Percentiles rank a stretch among this genome's conserved stretches.
These are phyloP conservation scores for Eucalyptus pauciflora DNA, from an alignment of 345 rosid species.

Conservation along the genomic window DNA sequence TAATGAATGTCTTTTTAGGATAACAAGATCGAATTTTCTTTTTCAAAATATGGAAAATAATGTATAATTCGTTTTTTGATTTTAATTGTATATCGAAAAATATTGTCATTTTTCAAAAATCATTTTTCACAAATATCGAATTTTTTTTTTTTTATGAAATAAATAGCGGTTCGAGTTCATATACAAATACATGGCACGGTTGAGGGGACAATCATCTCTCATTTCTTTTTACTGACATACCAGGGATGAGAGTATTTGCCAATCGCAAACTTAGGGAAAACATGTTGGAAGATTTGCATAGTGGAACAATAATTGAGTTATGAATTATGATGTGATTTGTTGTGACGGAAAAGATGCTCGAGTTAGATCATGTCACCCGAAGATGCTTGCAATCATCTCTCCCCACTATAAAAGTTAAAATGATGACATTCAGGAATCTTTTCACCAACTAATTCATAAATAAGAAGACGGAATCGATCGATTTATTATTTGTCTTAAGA, in stretches of 20 bases:
- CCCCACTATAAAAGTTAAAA: not conserved
- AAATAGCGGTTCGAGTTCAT: not conserved
- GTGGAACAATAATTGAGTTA: not conserved
- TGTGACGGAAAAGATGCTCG: not conserved
- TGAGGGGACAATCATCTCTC: not conserved
- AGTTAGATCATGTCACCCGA: not conserved
- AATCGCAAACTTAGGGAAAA: not conserved
- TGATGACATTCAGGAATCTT: not conserved
- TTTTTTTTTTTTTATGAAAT: not conserved
- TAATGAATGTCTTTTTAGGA: not conserved
- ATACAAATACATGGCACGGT: not conserved
- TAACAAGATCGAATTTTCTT: not conserved
- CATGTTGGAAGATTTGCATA: not conserved
- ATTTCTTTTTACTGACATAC: no score
- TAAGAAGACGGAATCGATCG: not conserved
- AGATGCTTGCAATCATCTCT: not conserved
- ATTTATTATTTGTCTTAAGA: not conserved
- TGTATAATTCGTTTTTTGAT: not conserved
- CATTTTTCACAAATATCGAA: not conserved
- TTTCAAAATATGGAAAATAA: not conserved
- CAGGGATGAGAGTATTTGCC: not conserved
- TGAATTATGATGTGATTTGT: not conserved
- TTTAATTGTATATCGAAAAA: not conserved
- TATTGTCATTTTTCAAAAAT: not conserved
- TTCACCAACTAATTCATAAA: not conserved